Percentiles rank a stretch among this genome's conserved stretches.
phyloP scores from a whole-genome alignment of 2,329 filamentous ascomycete species.

The Curvularia sp. region DNA sequence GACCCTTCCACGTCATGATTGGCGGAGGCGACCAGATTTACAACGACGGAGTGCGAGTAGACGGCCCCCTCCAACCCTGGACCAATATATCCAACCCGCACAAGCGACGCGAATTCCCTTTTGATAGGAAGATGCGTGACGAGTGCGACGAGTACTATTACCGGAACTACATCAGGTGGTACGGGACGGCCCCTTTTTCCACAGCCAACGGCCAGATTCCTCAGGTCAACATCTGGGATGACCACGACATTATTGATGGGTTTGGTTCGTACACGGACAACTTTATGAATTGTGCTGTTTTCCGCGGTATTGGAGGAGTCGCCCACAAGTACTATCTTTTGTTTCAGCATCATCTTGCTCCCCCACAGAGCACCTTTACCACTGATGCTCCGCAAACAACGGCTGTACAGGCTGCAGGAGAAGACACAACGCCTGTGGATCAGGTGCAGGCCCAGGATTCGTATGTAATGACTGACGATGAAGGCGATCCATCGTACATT shows the following conservation, averaged over 20 bases:
- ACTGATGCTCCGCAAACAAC: conserved; percentile 70
- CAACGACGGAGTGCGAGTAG: conserved; percentile 80
- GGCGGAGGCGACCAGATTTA: conserved; percentile 90
- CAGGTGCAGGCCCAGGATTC: conserved; percentile 75
- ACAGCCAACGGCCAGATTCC: conserved; percentile 68
- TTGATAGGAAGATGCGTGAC: conserved; percentile 67
- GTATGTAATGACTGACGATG: conserved; percentile 69
- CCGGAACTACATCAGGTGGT: conserved; percentile 70
- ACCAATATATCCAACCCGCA: conserved; percentile 67
- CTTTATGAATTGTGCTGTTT: conserved; percentile 71
- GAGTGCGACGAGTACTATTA: conserved; percentile 69
- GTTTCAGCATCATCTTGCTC: conserved; percentile 80
- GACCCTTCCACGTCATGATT: conserved; percentile 74
- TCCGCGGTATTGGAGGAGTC: conserved; percentile 69
- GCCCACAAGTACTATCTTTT: conserved; percentile 68
- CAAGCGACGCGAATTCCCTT: conserved; percentile 67
- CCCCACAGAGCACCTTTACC: conserved; percentile 84
- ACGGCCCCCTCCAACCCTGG: conserved; percentile 76
- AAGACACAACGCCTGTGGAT: conserved; percentile 66
- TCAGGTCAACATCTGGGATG: conserved; percentile 71
- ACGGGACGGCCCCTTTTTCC: conserved; percentile 70
- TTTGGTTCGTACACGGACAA: conserved; percentile 72
- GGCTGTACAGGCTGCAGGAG: conserved; percentile 56
- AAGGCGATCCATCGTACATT: conserved; percentile 76
- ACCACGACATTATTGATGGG: conserved; percentile 71